Evolutionary conservation across 2,329 filamentous ascomycete genomes (phyloP), one percentile per base, ranked within the genome.

Genomic region (Paraphoma sp.): DNA sequence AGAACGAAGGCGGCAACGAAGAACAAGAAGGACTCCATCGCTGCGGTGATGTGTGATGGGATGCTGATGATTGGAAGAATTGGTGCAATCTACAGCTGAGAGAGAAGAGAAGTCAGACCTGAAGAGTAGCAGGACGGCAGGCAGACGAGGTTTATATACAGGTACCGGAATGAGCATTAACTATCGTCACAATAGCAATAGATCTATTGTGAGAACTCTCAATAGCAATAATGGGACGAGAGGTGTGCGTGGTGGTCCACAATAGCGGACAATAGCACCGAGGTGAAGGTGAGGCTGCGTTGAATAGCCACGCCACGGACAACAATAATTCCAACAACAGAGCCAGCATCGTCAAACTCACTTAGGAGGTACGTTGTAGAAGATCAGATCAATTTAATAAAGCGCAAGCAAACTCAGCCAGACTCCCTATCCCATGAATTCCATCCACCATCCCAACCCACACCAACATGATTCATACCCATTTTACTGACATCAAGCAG

Each of bases 11-110:
- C 30, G 45, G 49, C 49, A 10, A 41, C 11, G 16, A 48, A 53
- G 45, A 56, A 48, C 44, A 56, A 45, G n/a, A 56, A 45, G 6
- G 18, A 6, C 40, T 46, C 54, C 54, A 53, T 56, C 45, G 31
- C 33, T 36, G 33, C 9, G 14, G 5, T 23, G 23, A 23, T 23
- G 23, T 23, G 23, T 23, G 33, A 36, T 36, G 33, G 33, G 23
- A 23, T 36, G 33, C 33, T 14, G 33, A 36, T 36, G 11, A 38
- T 18, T 43, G 42, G 44, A 29, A 47, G 28, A 38, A 33, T 12
- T 49, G 36, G 38, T 50, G 17, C 17, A 23, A 17, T 23, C 5
- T 23, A 23, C 23, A 23, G 23, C 23, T 23, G 23, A 50, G 40
- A 48, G 18, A 14, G 16, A 44, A 38, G 23, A 17, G 29, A 14